Base-by-base conservation (phyloP, 2,329 filamentous ascomycete genomes). In the Emergomyces africanus region DNA sequence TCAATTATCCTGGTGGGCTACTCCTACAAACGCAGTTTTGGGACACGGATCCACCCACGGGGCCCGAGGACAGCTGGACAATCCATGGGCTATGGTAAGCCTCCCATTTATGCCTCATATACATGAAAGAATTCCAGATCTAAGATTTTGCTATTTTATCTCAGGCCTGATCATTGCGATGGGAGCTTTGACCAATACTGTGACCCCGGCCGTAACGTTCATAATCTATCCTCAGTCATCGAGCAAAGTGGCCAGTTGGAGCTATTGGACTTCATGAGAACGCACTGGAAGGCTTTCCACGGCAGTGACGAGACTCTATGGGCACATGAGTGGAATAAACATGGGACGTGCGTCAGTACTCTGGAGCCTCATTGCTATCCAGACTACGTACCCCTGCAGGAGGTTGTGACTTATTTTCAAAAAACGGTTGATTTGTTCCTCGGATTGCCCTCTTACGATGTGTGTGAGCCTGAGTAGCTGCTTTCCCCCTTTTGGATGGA, bases 281-380 rank as follows among this genome's bases (percentile, higher is more conserved):
- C 74, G 1, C 85, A 83, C 72, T 85, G 82, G 83, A 78, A 81
- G 64, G 78, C 80, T 66, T 77, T 81, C 68, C 63, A 77, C 44
- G 81, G 80, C 48, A 68, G 79, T 35, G 77, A 80, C 64, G 79
- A 83, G 65, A 71, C 67, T 33, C 81, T 89, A 66, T 89, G 86
- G 86, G 78, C 82, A 65, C 84, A 87, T 71, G 86, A 89, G 68
- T 89, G 84, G 81, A 78, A 79, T 70, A 88, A 87, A 70, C 85
- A 89, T 69, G 86, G 82, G 37, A 88, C 85, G 14, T 89, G 86
- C 73, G 83, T 89, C 66, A 84, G 82, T 68, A 89, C 86, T 0
- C 79, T 89, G 51, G 74, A 84, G 2, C 80, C 84, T 0, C 67
- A 73, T 23, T 89, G 86, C 77, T 89, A 88, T 73, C 74, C 75